Evolutionary conservation across 495 filamentous ascomycete species (phyloP), one percentile per base, ranked within the genome.

Genomic region (Parathielavia hyrcaniae): DNA sequence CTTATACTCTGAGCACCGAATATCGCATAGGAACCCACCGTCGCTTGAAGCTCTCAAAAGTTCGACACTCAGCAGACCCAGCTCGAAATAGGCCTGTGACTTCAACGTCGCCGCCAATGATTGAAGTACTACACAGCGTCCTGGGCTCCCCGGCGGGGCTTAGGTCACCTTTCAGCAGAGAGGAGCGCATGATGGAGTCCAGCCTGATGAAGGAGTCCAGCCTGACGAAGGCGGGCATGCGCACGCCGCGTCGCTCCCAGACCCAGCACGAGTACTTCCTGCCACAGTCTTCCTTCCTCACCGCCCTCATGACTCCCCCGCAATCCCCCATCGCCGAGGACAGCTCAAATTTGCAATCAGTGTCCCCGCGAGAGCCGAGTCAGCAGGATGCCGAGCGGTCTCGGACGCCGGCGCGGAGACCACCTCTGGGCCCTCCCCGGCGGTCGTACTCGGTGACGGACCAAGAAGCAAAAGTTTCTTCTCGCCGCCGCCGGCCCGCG

Each of bases 371-470:
- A 6, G n/a, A 16, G 35, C 12, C 49, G 6, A 40, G 22, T n/a
- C 46, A 32, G 19, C 14, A 52, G 13, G 34, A 38, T 10, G 49
- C 8, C 4, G 49, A 39, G 30, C 49, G 34, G 8, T 5, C 49
- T 11, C 34, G 49, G 19, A 16, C 55, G 14, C 20, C 55, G n/a
- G 45, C 48, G 35, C 65, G 59, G 1, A 44, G 68, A 10, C 70
- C 70, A 1, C 49, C 58, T 1, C 57, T 72, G 4, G 69, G 68
- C 30, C 64, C 71, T 39, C 71, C 69, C 1, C 69, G 69, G 11
- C 72, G 70, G 11, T 79, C 76, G 9, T 76, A 79, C 60, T 79
- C 76, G 13, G 73, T 77, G n/a, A 79, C 70, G 30, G 74, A 77
- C 67, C 69, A 71, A 23, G 73, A 76, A 55, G 75, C 75, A 0